phyloP scores from a whole-genome alignment of 2,329 filamentous ascomycete species.

The Pezicula neosporulosa region DNA sequence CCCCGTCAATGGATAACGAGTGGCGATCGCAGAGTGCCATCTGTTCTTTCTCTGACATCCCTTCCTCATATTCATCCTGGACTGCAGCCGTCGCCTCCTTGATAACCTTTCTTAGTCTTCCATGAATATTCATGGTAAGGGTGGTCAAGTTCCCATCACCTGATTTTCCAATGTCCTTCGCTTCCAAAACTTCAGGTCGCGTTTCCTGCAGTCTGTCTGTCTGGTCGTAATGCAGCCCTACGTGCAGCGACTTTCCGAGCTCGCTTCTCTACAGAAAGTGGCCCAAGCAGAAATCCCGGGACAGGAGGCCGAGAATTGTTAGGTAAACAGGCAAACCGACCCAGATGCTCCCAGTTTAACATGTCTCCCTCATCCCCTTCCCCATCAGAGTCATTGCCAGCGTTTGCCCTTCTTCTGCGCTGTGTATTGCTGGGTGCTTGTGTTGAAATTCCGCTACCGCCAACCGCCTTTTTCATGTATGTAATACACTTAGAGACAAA shows the following conservation, averaged over 20 bases:
- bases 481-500: slow-evolving; percentile 87
- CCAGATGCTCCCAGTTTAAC: slow-evolving; percentile 83
- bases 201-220: slow-evolving; percentile 65
- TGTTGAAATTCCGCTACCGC: slow-evolving; percentile 48
- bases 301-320: slow-evolving; percentile 71
- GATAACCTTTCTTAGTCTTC: slow-evolving; percentile 51
- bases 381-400: slow-evolving; percentile 59
- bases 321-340: slow-evolving; percentile 71
- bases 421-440: slow-evolving; percentile 42
- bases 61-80: slow-evolving; percentile 38
- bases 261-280: slow-evolving; percentile 85
- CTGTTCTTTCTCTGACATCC: slow-evolving; percentile 30
- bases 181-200: slow-evolving; percentile 72
- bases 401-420: slow-evolving; percentile 31
- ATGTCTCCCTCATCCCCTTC: slow-evolving; percentile 70
- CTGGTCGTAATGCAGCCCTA: slow-evolving; percentile 61
- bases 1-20: slow-evolving; percentile 63
- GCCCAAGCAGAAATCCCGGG: slow-evolving; percentile 82
- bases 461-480: slow-evolving; percentile 73
- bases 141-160: slow-evolving; percentile 77
- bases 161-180: slow-evolving; percentile 68
- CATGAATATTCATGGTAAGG: slow-evolving; percentile 73
- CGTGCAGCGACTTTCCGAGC: slow-evolving; percentile 67
- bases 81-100: slow-evolving; percentile 44
- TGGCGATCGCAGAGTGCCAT: slow-evolving; percentile 57